phyloP scores from a whole-genome alignment of 768 basidiomycete genomes.

The Termitomyces sp. region DNA sequence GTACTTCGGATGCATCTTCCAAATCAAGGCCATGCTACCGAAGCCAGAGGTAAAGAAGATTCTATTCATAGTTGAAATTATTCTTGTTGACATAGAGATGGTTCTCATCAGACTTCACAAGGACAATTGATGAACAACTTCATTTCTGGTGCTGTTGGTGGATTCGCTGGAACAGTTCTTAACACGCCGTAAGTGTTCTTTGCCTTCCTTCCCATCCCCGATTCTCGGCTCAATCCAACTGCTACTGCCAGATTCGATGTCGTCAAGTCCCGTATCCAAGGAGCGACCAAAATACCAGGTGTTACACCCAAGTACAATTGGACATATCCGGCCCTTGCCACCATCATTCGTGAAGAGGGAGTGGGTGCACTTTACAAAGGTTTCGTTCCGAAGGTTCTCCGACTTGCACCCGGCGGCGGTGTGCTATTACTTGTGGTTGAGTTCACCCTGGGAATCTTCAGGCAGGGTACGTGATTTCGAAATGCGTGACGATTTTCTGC shows the following conservation, averaged over 20 bases:
- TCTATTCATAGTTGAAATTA: neutral
- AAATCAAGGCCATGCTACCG: constrained; percentile 74
- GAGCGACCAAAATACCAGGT: constrained; percentile 56
- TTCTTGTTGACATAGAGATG: neutral
- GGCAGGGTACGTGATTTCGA: constrained; percentile 45
- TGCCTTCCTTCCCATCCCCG: neutral
- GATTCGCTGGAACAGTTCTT: constrained; percentile 80
- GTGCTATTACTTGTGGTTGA: constrained; percentile 92
- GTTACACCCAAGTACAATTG: constrained; percentile 87
- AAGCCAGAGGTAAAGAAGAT: constrained; percentile 62
- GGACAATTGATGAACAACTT: constrained; percentile 86
- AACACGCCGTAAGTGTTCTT: constrained; percentile 76
- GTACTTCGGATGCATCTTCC: constrained; percentile 91
- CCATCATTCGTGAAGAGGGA: constrained; percentile 86
- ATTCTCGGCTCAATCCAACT: neutral
- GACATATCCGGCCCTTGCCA: constrained; percentile 86
- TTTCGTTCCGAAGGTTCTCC: constrained; percentile 91
- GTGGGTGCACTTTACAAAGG: constrained; percentile 87
- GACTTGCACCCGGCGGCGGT: constrained; percentile 94
- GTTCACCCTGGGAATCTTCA: constrained; percentile 72
- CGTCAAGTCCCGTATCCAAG: constrained; percentile 56
- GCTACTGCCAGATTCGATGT: constrained; percentile 45
- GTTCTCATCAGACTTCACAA: constrained; percentile 47
- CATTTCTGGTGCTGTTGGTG: constrained; percentile 84
- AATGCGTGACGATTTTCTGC: neutral